Base-by-base conservation (phyloP, 2,329 filamentous ascomycete species). In the Magnaporthiopsis poae region DNA sequence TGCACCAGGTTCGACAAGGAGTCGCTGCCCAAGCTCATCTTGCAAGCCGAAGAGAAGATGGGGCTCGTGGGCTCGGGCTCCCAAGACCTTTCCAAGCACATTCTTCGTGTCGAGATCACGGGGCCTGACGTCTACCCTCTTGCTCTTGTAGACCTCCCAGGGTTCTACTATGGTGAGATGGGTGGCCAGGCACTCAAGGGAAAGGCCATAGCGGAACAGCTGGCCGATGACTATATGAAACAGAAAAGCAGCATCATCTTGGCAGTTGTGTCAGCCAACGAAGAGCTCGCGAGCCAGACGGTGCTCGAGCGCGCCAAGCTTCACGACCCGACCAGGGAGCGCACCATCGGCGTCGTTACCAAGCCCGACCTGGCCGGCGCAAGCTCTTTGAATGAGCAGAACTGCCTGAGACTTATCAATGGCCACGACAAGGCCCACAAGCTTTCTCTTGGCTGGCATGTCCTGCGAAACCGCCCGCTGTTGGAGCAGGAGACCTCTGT, bases 141-240 rank as follows among this genome's bases (percentile, higher is more conserved):
- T 39, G 87, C 85, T 0, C 77, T 88, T 39, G 83, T 88, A 3
- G 84, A 88, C 71, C 76, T 87, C 2, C 85, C 85, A 0, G 85
- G 85, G 1, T 74, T 88, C 12, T 83, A 86, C 65, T 77, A 81
- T 46, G 77, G 78, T 0, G 74, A 79, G 27, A 81, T 76, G 18
- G 78, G 79, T 59, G 73, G 79, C 0, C 80, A 85, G 69, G 79
- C 79, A 1, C 74, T 73, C 5, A 71, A 72, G 2, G 82, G 83
- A 61, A 77, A 80, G 0, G 72, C 78, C 3, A 68, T 81, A 1
- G 81, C 88, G 5, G 69, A 75, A 9, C 71, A 79, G 0, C 75
- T 88, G 12, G 82, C 86, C 0, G 70, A 79, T 2, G 72, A 73
- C 0, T 90, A 90, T 72, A 86, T 90, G 78, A 72, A 74, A 31